Evolutionary conservation across 106 monocot genomes (phyloP), one percentile per base, ranked within the genome.

Genomic region (Dioscorea dumetorum): DNA sequence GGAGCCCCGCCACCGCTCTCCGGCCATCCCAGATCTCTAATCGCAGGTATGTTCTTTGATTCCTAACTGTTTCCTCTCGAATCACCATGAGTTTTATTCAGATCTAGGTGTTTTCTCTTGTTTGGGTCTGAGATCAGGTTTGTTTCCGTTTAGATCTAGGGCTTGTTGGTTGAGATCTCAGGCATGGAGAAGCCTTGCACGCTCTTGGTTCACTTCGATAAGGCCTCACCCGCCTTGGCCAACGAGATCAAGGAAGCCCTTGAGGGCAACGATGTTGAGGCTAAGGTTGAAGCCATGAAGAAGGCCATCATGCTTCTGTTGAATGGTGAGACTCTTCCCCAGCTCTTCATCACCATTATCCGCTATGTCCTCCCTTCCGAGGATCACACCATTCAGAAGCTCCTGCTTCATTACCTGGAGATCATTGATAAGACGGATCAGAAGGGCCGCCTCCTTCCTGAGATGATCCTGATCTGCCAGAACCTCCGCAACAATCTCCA

Each of bases 381-480:
- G 64, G 85, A 90, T 67, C 90, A 90, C 76, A 90, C 90, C 24
- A 35, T 90, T 72, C 90, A 90, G 75, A 90, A 90, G 78, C 83
- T 90, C 56, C 90, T 90, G 24, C 83, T 90, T 20, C 74, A 80
- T 6, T 90, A 90, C 64, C 80, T 90, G 4, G 85, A 90, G 80
- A 90, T 90, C 65, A 81, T 90, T 63, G 90, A 90, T 64, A 90
- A 85, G 73, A 85, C 80, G 49, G 90, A 90, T 58, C 50, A 82
- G 66, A 34, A 54, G n/a, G 85, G 90, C 69, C 80, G 82, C 62
- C 77, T 85, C 62, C 80, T 90, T 19, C 90, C 90, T 13, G 89
- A 89, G 80, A 89, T 89, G 90, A 90, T 83, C 74, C 77, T 90
- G 21, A 90, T 90, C 58, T 90, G 90, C 75, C 85, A 90, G 76